A percentile compares a stretch with the other conserved stretches of the same genome.
phyloP scores from a whole-genome alignment of 306 rosid species.

The Bauhinia variegata region DNA sequence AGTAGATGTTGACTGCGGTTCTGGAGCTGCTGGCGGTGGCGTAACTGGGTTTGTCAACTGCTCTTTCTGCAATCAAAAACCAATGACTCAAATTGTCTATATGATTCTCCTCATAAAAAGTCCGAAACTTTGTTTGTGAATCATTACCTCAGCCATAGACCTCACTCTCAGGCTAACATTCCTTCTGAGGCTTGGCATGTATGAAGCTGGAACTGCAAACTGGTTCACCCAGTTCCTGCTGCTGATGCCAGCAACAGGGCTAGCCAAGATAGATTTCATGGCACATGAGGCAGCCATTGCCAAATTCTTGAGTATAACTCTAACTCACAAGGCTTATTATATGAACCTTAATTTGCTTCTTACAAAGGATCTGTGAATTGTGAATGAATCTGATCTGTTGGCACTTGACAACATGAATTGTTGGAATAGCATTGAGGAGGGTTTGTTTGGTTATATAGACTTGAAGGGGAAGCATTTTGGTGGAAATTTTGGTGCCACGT shows the following conservation, averaged over 20 bases:
- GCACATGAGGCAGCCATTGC: conserved; percentile 51
- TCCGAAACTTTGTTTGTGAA: too few relatives aligned
- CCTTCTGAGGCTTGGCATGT: conserved; percentile 23
- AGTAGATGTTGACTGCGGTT: not conserved
- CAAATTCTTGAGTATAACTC: too few relatives aligned
- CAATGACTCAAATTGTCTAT: conserved; percentile 6
- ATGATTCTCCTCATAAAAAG: too few relatives aligned
- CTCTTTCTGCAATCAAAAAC: not conserved
- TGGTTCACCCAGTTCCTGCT: conserved; percentile 42
- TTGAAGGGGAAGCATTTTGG: conserved; percentile 22
- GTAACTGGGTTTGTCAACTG: conserved; percentile 7
- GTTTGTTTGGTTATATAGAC: conserved; percentile 42
- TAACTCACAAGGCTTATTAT: too few relatives aligned
- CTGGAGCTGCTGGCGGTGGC: not conserved
- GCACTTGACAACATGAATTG: not conserved
- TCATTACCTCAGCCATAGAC: conserved; percentile 48
- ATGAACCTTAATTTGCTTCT: not conserved
- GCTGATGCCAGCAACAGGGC: conserved; percentile 27
- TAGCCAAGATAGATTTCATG: conserved; percentile 47
- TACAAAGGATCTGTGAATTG: not conserved
- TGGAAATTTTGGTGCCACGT: conserved; percentile 52
- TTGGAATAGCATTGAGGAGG: not conserved
- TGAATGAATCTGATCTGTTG: too few relatives aligned
- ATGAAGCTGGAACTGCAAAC: conserved; percentile 29
- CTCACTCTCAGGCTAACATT: conserved; percentile 35